A percentile compares a stretch with the other conserved stretches of the same genome.
phyloP scores from a whole-genome alignment of 208 protist species.

The Phytomonas sp. region DNA sequence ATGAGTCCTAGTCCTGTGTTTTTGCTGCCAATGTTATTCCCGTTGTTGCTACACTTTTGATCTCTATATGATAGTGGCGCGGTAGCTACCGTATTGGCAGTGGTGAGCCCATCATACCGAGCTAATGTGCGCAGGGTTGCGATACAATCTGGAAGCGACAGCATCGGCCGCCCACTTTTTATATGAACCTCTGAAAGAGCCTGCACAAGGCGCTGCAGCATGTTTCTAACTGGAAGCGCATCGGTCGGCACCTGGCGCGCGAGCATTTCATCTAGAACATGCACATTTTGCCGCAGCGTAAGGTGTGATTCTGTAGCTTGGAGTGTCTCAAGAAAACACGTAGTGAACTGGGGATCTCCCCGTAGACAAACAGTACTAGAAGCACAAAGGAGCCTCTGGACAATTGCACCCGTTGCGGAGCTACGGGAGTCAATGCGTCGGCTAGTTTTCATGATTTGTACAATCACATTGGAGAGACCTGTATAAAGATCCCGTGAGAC shows the following conservation, averaged over 20 bases:
- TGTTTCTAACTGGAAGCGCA: slow-evolving; percentile 11
- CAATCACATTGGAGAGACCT: neutral
- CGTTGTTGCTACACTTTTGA: neutral
- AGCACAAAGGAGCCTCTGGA: slow-evolving; percentile 32
- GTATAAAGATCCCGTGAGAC: slow-evolving; percentile 33
- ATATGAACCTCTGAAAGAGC: slow-evolving; percentile 2
- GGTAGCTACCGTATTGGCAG: neutral
- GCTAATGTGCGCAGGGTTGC: slow-evolving; percentile 10
- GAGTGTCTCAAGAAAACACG: slow-evolving; percentile 30
- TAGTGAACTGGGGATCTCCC: slow-evolving; percentile 29
- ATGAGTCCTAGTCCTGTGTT: neutral
- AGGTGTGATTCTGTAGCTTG: slow-evolving; percentile 21
- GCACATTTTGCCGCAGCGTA: slow-evolving; percentile 19
- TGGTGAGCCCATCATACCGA: neutral
- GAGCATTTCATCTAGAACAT: slow-evolving; percentile 23
- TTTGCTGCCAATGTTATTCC: neutral
- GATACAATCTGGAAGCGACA: slow-evolving; percentile 8
- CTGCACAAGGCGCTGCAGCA: slow-evolving; percentile 20
- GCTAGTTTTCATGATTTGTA: neutral
- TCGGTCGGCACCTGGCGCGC: slow-evolving; percentile 16
- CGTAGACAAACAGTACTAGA: slow-evolving; percentile 37
- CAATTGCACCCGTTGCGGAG: slow-evolving; percentile 18
- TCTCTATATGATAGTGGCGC: neutral
- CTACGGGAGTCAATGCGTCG: slow-evolving; percentile 2
- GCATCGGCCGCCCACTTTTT: neutral